Conservation (phyloP, 139 green algal species). For the Asterochloris erici region DNA sequence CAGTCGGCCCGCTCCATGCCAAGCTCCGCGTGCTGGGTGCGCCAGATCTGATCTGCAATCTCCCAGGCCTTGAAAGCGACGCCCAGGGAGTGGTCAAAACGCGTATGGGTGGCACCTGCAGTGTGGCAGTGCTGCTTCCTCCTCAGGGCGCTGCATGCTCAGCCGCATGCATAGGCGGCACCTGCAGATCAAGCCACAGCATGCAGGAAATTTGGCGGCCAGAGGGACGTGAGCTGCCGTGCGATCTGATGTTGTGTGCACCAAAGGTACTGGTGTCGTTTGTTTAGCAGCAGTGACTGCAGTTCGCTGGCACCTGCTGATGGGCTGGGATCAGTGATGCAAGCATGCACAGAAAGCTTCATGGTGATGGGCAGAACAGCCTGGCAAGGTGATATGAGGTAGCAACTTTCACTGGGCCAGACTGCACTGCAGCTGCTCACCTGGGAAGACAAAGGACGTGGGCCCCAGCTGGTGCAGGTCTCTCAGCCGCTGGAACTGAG, state of each 20-base stretch:
- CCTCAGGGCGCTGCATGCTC: too few relatives aligned
- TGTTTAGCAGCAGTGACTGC: too few relatives aligned
- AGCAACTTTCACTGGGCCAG: neutral
- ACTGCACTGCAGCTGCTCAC: neutral
- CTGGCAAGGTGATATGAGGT: constrained; percentile 23
- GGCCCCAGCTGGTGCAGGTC: constrained; percentile 77
- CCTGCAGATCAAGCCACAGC: too few relatives aligned
- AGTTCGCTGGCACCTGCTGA: too few relatives aligned
- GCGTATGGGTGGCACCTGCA: constrained; percentile 66
- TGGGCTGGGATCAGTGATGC: too few relatives aligned
- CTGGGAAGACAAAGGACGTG: constrained; percentile 63
- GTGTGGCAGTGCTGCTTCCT: constrained; percentile 23
- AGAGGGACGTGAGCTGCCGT: too few relatives aligned
- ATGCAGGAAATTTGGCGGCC: too few relatives aligned
- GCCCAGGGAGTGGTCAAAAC: constrained; percentile 82
- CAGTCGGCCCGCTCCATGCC: constrained; percentile 58
- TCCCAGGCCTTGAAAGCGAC: constrained; percentile 55
- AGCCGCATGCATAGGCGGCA: too few relatives aligned
- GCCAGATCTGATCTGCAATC: constrained; percentile 29
- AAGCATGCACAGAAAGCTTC: too few relatives aligned
- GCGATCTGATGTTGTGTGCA: too few relatives aligned
- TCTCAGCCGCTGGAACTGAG: constrained; percentile 80
- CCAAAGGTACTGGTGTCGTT: too few relatives aligned
- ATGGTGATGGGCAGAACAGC: too few relatives aligned
- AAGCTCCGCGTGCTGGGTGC: constrained; percentile 42